Evolutionary conservation across 1,139 yeast species (phyloP).

Genomic region (Debaryomyces subglobosus): DNA sequence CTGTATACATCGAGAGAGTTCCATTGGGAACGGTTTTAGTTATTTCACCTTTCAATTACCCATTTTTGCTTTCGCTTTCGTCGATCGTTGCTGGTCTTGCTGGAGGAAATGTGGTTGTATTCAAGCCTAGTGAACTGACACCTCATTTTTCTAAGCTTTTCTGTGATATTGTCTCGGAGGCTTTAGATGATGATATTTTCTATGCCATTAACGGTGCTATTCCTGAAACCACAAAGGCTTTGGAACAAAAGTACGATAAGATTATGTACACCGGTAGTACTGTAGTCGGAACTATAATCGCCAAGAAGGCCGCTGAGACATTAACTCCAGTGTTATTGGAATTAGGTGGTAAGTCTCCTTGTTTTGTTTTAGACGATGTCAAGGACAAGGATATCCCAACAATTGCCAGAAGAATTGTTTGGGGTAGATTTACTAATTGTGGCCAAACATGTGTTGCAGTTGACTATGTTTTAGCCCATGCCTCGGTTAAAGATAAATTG

Average conservation of each 20-base stretch:
- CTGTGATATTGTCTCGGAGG: constrained; percentile 54
- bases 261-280: constrained; percentile 87
- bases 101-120: constrained; percentile 80
- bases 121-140: constrained; percentile 79
- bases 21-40: constrained; percentile 80
- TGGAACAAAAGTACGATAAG: constrained; percentile 73
- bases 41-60: constrained; percentile 88
- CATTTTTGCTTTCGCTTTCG: constrained; percentile 62
- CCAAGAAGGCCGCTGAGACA: constrained; percentile 79
- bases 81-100: constrained; percentile 85
- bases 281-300: constrained; percentile 74
- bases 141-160: constrained; percentile 64
- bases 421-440: constrained; percentile 81
- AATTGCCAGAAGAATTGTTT: constrained; percentile 68
- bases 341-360: constrained; percentile 94
- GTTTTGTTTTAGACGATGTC: constrained; percentile 60
- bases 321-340: constrained; percentile 83
- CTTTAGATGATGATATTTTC: constrained; percentile 59
- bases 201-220: constrained; percentile 75
- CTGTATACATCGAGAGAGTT: constrained; percentile 58
- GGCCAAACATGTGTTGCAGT: constrained; percentile 94
- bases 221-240: constrained; percentile 66
- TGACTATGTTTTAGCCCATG: constrained; percentile 76
- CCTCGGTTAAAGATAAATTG: constrained; percentile 54
- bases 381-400: constrained; percentile 46